A percentile compares a stretch with the other conserved stretches of the same genome.
Conservation (phyloP, 257 asterid species). For the Fraxinus pennsylvanica region DNA sequence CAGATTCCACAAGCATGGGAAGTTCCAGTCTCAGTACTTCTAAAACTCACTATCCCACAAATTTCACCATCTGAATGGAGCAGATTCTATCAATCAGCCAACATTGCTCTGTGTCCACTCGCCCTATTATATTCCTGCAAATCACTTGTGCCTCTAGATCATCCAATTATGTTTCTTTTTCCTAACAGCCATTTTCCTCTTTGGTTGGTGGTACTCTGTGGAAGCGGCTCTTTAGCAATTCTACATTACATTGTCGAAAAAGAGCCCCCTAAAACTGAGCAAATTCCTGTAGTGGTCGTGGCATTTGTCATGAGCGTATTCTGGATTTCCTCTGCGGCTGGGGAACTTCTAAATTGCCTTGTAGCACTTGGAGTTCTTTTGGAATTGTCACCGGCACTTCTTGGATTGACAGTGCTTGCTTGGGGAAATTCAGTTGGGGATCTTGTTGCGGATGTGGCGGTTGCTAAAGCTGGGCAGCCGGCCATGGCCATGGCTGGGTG, state of each 20-base stretch:
- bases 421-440: conserved; percentile 98
- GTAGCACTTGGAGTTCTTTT: conserved; percentile 71
- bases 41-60: conserved; percentile 84
- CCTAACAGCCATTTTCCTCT: conserved; percentile 71
- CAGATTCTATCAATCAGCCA: conserved; percentile 82
- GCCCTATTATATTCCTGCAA: conserved; percentile 75
- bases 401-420: conserved; percentile 89
- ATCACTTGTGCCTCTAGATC: conserved; percentile 73
- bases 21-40: conserved; percentile 72
- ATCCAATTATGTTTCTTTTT: conserved; percentile 72
- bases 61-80: conserved; percentile 79
- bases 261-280: conserved; percentile 77
- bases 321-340: conserved; percentile 91
- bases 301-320: conserved; percentile 94
- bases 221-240: conserved; percentile 65
- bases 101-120: conserved; percentile 78
- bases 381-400: conserved; percentile 71
- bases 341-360: conserved; percentile 91
- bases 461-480: conserved; percentile 94
- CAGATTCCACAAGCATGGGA: conserved; percentile 78
- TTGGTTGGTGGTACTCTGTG: conserved; percentile 68
- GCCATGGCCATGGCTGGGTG: conserved; percentile 99
- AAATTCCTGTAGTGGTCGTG: conserved; percentile 49
- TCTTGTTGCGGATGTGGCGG: conserved; percentile 94
- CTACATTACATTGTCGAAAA: conserved; percentile 72